phyloP scores from a whole-genome alignment of 2,329 filamentous ascomycete species.

The Cryphonectria carpinicola region DNA sequence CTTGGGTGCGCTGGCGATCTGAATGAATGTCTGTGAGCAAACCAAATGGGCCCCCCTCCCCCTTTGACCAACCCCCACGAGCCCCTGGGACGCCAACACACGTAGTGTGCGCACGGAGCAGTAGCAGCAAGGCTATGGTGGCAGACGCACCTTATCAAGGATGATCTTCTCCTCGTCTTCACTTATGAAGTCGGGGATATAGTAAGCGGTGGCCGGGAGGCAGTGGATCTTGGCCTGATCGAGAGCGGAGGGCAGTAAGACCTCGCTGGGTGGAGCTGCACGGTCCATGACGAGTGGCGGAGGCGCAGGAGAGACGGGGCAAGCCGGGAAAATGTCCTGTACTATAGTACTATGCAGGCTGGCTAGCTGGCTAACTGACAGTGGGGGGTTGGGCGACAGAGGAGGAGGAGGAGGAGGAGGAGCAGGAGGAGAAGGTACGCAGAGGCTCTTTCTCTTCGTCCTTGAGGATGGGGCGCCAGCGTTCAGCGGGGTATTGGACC shows the following conservation, averaged over 20 bases:
- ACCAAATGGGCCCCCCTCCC: neutral
- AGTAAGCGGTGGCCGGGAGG: slow-evolving; percentile 73
- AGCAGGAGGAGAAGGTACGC: neutral
- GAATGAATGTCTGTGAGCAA: slow-evolving; percentile 38
- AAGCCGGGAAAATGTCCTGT: slow-evolving; percentile 8
- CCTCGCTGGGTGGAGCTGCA: slow-evolving; percentile 16
- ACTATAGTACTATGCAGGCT: neutral
- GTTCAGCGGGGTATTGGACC: neutral
- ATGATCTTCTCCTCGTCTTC: slow-evolving; percentile 72
- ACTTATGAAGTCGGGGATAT: slow-evolving; percentile 84
- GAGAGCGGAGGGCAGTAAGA: slow-evolving; percentile 51
- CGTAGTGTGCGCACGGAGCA: neutral
- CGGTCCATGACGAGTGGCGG: slow-evolving; percentile 23
- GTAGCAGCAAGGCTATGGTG: neutral
- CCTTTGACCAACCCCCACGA: neutral
- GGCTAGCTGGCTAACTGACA: neutral
- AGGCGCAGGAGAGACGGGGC: slow-evolving; percentile 19
- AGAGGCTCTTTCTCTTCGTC: slow-evolving; percentile 16
- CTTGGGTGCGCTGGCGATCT: slow-evolving; percentile 67
- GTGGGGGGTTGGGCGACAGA: slow-evolving; percentile 1
- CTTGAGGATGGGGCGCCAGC: neutral
- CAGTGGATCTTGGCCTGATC: slow-evolving; percentile 54
- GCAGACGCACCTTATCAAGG: slow-evolving; percentile 65
- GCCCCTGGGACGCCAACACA: slow-evolving; percentile 42
- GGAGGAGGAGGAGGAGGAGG: neutral